Evolutionary conservation across 805 yeast genomes (phyloP).

Genomic region (Schwanniomyces yamadae): DNA sequence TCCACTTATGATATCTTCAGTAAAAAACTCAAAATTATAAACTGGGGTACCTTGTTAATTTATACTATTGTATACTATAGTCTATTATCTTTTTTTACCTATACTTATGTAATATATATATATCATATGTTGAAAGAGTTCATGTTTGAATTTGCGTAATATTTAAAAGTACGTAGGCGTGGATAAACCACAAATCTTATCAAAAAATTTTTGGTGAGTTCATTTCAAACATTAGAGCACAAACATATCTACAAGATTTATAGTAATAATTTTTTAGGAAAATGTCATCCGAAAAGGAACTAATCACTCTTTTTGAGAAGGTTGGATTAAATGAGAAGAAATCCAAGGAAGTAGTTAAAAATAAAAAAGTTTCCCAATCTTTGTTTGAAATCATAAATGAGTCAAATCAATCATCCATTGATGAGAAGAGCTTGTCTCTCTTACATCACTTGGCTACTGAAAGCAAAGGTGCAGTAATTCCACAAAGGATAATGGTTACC

Average conservation of each 20-base stretch:
- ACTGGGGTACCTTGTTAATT: neutral
- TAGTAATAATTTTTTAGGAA: neutral
- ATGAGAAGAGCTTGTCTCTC: conserved; percentile 60
- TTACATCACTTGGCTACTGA: conserved; percentile 77
- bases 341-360: conserved; percentile 77
- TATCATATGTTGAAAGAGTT: neutral
- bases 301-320: conserved; percentile 35
- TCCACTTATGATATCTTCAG: neutral
- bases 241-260: neutral
- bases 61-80: neutral
- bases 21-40: neutral
- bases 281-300: conserved; percentile 27
- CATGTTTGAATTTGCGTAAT: conserved; percentile 1
- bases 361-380: conserved; percentile 77
- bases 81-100: neutral
- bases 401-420: conserved; percentile 34
- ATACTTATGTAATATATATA: neutral
- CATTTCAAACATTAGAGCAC: neutral
- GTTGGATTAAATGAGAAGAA: conserved; percentile 74
- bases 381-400: conserved; percentile 60
- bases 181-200: neutral
- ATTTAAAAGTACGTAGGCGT: neutral
- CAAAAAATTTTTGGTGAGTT: neutral
- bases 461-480: conserved; percentile 56
- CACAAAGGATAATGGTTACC: conserved; percentile 52